Evolutionary conservation across 1,139 yeast species (phyloP).

Genomic region (Diutina ranongensis): DNA sequence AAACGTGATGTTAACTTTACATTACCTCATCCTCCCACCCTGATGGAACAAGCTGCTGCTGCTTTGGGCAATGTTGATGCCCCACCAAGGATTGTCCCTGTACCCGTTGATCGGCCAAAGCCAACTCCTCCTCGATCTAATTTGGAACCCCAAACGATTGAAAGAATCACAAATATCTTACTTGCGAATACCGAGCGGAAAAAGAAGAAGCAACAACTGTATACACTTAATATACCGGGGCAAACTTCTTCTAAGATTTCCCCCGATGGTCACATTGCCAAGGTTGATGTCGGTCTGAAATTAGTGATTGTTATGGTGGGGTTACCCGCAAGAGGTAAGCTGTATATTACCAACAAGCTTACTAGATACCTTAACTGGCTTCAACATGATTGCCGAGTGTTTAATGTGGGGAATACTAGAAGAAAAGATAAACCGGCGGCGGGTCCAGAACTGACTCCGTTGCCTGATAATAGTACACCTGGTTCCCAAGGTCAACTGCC

Average conservation of each 20-base stretch:
- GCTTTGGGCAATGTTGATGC: neutral
- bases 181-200: neutral
- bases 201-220: conserved; percentile 31
- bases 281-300: conserved; percentile 65
- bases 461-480: conserved; percentile 46
- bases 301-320: conserved; percentile 93
- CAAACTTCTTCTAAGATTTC: conserved; percentile 73
- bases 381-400: conserved; percentile 80
- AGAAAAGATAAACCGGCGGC: conserved; percentile 53
- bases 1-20: neutral
- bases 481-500: conserved; percentile 16
- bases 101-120: conserved; percentile 3
- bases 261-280: conserved; percentile 74
- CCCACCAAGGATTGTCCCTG: neutral
- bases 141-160: conserved; percentile 2
- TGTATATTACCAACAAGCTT: conserved; percentile 82
- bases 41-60: conserved; percentile 5
- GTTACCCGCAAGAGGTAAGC: conserved; percentile 79
- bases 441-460: conserved; percentile 65
- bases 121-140: conserved; percentile 1
- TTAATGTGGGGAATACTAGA: conserved; percentile 91
- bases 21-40: neutral
- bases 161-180: conserved; percentile 2
- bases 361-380: conserved; percentile 86
- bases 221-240: conserved; percentile 88